Conservation (phyloP, 2,329 filamentous ascomycete species). For the Exophiala sideris region DNA sequence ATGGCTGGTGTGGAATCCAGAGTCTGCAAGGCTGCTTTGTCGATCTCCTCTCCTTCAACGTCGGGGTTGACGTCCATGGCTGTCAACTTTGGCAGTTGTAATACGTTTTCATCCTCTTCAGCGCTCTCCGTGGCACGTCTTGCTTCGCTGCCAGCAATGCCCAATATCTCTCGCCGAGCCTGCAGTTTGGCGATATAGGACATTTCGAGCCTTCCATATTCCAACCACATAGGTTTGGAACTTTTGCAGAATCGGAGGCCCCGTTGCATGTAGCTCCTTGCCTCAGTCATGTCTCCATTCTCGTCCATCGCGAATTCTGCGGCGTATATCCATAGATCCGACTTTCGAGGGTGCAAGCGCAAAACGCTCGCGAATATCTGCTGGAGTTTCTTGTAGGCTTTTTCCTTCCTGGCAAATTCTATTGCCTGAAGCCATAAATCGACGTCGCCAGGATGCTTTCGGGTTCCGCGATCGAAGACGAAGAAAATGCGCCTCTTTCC, state of each 20-base stretch:
- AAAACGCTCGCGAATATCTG: slow-evolving; percentile 66
- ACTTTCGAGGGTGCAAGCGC: slow-evolving; percentile 78
- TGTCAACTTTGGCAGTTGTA: slow-evolving; percentile 57
- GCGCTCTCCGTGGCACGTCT: slow-evolving; percentile 35
- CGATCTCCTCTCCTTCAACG: slow-evolving; percentile 49
- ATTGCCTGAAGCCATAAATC: slow-evolving; percentile 89
- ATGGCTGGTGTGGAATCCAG: slow-evolving; percentile 72
- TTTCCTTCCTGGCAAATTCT: slow-evolving; percentile 69
- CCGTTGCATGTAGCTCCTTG: slow-evolving; percentile 80
- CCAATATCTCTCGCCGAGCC: slow-evolving; percentile 65
- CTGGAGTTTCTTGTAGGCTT: slow-evolving; percentile 58
- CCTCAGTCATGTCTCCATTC: slow-evolving; percentile 81
- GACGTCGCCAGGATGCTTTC: slow-evolving; percentile 77
- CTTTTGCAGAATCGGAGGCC: slow-evolving; percentile 84
- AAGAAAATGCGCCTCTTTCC: slow-evolving; percentile 82
- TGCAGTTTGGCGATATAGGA: slow-evolving; percentile 83
- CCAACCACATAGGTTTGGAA: slow-evolving; percentile 73
- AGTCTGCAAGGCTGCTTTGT: slow-evolving; percentile 59
- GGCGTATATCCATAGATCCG: slow-evolving; percentile 78
- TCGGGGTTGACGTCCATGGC: slow-evolving; percentile 60
- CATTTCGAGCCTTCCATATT: slow-evolving; percentile 89
- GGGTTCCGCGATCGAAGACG: slow-evolving; percentile 81
- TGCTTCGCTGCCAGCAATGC: slow-evolving; percentile 51
- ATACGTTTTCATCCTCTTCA: slow-evolving; percentile 54
- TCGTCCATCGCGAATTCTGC: slow-evolving; percentile 74